Percentiles rank a stretch among this genome's conserved stretches.
Evolutionary conservation across 225 moss, liverwort and hornwort species (phyloP).

Genomic region (Marchantia paleacea): DNA sequence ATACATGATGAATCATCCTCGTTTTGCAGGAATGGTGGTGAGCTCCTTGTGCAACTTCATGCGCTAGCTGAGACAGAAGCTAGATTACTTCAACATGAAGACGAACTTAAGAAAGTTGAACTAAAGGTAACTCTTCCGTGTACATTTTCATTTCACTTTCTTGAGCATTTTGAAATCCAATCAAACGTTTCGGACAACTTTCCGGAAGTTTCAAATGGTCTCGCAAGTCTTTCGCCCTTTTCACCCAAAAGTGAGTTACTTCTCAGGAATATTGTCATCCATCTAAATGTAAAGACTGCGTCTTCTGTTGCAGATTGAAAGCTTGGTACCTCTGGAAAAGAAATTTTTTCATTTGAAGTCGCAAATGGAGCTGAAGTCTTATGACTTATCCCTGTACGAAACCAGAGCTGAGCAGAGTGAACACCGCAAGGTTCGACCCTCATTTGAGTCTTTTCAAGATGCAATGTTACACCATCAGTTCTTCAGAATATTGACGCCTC

Average conservation of each 20-base stretch:
- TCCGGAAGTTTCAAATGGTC: not conserved
- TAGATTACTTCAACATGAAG: constrained; percentile 50
- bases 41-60: constrained; percentile 84
- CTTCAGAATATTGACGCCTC: not conserved
- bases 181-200: not conserved
- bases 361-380: constrained; percentile 85
- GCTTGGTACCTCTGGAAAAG: constrained; percentile 68
- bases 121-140: constrained; percentile 49
- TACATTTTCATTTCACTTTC: not conserved
- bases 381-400: constrained; percentile 85
- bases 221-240: not conserved
- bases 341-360: constrained; percentile 71
- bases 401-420: constrained; percentile 90
- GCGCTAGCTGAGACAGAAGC: constrained; percentile 75
- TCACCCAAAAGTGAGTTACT: not conserved
- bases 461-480: not conserved
- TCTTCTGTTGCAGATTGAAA: constrained; percentile 64
- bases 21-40: constrained; percentile 78
- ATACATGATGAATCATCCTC: too few species aligned
- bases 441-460: not conserved
- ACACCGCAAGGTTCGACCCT: constrained; percentile 73
- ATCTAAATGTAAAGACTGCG: not conserved
- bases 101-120: constrained; percentile 63
- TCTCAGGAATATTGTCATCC: not conserved
- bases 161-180: not conserved